Percentiles rank a stretch among this genome's conserved stretches.
Conservation (phyloP, 306 rosid genomes). For the Cercis canadensis region DNA sequence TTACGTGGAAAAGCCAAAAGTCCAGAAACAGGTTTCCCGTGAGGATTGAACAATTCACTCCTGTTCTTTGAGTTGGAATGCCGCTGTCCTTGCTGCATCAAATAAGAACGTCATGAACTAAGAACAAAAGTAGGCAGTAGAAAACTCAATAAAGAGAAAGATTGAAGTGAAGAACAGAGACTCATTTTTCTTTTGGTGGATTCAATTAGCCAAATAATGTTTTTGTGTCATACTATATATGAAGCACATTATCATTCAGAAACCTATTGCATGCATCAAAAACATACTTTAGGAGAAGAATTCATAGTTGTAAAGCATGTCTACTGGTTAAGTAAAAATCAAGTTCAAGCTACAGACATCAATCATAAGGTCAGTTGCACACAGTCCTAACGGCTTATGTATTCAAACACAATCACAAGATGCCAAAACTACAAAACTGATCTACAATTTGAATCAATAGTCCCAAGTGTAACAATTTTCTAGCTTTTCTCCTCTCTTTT, state of each 20-base stretch:
- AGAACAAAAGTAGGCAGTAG: slow-evolving; percentile 14
- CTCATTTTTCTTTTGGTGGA: background rate
- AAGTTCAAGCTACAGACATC: background rate
- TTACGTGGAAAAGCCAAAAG: slow-evolving; percentile 54
- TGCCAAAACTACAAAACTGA: slow-evolving; percentile 22
- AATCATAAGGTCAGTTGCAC: slow-evolving; percentile 11
- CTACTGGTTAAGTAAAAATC: background rate
- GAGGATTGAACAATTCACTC: slow-evolving; percentile 55
- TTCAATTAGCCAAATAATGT: background rate
- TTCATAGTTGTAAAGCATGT: slow-evolving; percentile 1
- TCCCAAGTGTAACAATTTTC: background rate
- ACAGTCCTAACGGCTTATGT: too few species aligned
- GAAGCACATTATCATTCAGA: slow-evolving; percentile 2
- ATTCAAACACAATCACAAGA: slow-evolving; percentile 8
- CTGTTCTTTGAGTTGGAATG: slow-evolving; percentile 51
- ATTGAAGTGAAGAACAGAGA: background rate
- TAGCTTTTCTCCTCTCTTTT: slow-evolving; percentile 5
- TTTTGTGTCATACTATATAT: too few species aligned
- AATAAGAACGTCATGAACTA: slow-evolving; percentile 21
- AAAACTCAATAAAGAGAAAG: background rate
- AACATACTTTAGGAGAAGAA: background rate
- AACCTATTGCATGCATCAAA: too few species aligned
- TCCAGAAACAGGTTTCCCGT: slow-evolving; percentile 65
- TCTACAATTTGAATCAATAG: background rate
- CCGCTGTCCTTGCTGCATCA: slow-evolving; percentile 59